These are phyloP conservation scores for Fraxinus greggii DNA, from an alignment of 305 asterid genomes.

Conservation along the genomic window DNA sequence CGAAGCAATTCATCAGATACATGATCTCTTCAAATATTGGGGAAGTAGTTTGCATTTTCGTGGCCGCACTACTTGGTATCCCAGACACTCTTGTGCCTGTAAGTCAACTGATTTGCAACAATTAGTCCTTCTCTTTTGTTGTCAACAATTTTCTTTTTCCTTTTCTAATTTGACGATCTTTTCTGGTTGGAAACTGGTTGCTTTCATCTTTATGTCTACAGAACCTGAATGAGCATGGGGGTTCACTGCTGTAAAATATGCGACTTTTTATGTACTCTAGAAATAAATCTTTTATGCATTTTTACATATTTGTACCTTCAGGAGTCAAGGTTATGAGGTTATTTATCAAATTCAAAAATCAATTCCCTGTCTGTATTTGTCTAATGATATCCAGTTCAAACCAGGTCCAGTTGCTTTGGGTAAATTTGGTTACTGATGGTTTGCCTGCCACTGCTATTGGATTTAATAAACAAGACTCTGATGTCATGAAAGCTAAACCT, in stretches of 20 bases:
- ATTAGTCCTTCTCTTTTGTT: slow-evolving; percentile 8
- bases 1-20: slow-evolving; percentile 97
- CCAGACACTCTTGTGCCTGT: slow-evolving; percentile 99
- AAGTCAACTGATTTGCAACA: slow-evolving; percentile 38
- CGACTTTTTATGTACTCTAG: neutral
- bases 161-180: slow-evolving; percentile 5
- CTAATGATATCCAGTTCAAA: slow-evolving; percentile 26
- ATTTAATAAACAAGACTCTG: slow-evolving; percentile 93
- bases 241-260: slow-evolving; percentile 1
- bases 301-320: slow-evolving; percentile 16
- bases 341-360: slow-evolving; percentile 6
- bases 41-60: slow-evolving; percentile 98
- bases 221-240: slow-evolving; percentile 12
- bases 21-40: slow-evolving; percentile 99
- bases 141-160: neutral
- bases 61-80: slow-evolving; percentile 96
- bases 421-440: slow-evolving; percentile 97
- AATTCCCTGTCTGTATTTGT: slow-evolving; percentile 5
- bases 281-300: neutral
- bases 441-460: slow-evolving; percentile 99
- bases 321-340: slow-evolving; percentile 14
- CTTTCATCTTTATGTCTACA: slow-evolving; percentile 6
- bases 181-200: slow-evolving; percentile 3
- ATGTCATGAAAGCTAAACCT: slow-evolving; percentile 97
- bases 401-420: slow-evolving; percentile 99